These are phyloP conservation scores for Amanita exitialis DNA, from an alignment of 768 basidiomycete species.

Conservation along the genomic window DNA sequence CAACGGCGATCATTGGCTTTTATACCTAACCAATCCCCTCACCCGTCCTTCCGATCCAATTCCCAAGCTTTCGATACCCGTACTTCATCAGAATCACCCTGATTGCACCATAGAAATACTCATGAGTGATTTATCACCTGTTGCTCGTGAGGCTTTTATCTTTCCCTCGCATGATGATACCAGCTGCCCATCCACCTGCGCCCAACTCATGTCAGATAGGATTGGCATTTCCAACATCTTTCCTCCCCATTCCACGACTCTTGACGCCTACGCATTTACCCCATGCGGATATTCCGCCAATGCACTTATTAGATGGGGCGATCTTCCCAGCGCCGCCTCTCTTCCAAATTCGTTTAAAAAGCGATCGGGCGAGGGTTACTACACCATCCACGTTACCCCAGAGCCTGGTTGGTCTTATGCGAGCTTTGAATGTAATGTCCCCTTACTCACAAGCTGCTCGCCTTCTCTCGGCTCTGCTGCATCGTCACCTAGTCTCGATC, in stretches of 20 bases:
- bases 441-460: slow-evolving; percentile 25
- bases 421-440: slow-evolving; percentile 98
- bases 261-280: slow-evolving; percentile 89
- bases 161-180: slow-evolving; percentile 25
- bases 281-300: slow-evolving; percentile 98
- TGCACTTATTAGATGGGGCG: slow-evolving; percentile 66
- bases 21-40: slow-evolving; percentile 75
- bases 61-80: slow-evolving; percentile 9
- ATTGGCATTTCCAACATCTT: slow-evolving; percentile 82
- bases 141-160: slow-evolving; percentile 74
- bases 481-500: slow-evolving; percentile 45
- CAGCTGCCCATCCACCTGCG: slow-evolving; percentile 39
- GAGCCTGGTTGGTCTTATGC: slow-evolving; percentile 98
- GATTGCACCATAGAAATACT: slow-evolving; percentile 98
- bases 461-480: slow-evolving; percentile 17
- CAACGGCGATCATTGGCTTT: slow-evolving; percentile 97
- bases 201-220: slow-evolving; percentile 49
- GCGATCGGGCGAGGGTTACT: slow-evolving; percentile 75
- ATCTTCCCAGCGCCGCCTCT: slow-evolving; percentile 15
- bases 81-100: slow-evolving; percentile 19
- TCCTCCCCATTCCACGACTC: slow-evolving; percentile 62
- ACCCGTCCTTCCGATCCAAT: slow-evolving; percentile 13
- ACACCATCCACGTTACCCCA: slow-evolving; percentile 97
- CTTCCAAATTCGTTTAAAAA: slow-evolving; percentile 10
- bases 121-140: slow-evolving; percentile 82